phyloP scores from a whole-genome alignment of 768 basidiomycete genomes.

The Suillus clintonianus region DNA sequence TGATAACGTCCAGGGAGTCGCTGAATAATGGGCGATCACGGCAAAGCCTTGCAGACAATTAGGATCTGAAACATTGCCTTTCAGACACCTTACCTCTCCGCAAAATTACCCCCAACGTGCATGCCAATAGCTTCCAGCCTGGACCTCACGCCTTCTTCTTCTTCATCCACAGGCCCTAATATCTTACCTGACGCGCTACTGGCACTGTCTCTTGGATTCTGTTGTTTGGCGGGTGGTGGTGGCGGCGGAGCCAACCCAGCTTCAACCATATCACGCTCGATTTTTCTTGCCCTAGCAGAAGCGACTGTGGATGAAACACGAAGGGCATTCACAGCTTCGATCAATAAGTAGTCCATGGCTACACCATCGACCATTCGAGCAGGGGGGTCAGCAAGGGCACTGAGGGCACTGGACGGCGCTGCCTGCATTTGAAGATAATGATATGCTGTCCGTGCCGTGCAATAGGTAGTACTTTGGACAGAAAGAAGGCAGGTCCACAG shows the following conservation, averaged over 20 bases:
- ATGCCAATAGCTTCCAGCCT: slow-evolving; percentile 82
- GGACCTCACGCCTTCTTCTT: slow-evolving; percentile 67
- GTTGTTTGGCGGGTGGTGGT: slow-evolving; percentile 41
- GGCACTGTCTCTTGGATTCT: slow-evolving; percentile 35
- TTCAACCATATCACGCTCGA: slow-evolving; percentile 79
- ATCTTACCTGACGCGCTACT: slow-evolving; percentile 26
- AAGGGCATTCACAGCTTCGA: slow-evolving; percentile 76
- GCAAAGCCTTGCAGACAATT: slow-evolving; percentile 56
- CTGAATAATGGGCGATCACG: slow-evolving; percentile 73
- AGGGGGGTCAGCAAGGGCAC: slow-evolving; percentile 67
- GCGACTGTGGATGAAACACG: slow-evolving; percentile 76
- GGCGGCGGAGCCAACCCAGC: slow-evolving; percentile 69
- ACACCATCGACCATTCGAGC: slow-evolving; percentile 61
- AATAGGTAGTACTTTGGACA: background rate
- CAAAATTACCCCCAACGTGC: slow-evolving; percentile 84
- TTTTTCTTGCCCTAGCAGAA: slow-evolving; percentile 59
- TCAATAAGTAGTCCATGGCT: slow-evolving; percentile 84
- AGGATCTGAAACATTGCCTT: background rate
- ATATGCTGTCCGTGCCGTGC: background rate
- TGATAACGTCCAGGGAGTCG: slow-evolving; percentile 87
- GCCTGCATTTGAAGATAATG: slow-evolving; percentile 26
- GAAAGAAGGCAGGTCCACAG: background rate
- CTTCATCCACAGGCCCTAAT: slow-evolving; percentile 49
- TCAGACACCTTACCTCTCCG: slow-evolving; percentile 65
- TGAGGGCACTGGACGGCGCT: slow-evolving; percentile 34